A percentile compares a stretch with the other conserved stretches of the same genome.
Conservation (phyloP, 768 basidiomycete species). For the Tylopilus intermedius region DNA sequence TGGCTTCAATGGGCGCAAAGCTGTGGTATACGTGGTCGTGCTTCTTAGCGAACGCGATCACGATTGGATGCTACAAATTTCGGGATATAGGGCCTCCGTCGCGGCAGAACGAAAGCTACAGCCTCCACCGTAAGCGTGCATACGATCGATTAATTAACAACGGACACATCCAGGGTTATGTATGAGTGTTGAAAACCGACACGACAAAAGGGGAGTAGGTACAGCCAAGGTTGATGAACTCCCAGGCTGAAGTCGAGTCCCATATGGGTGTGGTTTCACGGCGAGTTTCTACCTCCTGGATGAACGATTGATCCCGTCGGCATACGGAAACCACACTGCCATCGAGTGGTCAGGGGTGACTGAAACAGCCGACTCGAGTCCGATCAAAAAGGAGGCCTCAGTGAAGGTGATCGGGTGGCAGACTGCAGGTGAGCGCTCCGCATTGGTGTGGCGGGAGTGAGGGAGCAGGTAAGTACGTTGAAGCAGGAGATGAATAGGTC, state of each 20-base stretch:
- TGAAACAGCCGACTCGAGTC: constrained; percentile 12
- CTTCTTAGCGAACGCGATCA: background rate
- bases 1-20: constrained; percentile 20
- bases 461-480: background rate
- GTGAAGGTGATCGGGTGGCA: constrained; percentile 20
- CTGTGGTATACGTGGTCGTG: constrained; percentile 17
- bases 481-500: background rate
- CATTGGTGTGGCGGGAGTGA: constrained; percentile 4
- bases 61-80: background rate
- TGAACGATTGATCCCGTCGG: background rate
- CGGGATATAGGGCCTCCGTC: background rate
- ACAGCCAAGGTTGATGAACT: background rate
- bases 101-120: background rate
- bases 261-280: background rate
- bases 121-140: background rate
- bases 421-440: constrained; percentile 14
- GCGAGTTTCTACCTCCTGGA: background rate
- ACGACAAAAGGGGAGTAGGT: background rate
- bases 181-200: background rate
- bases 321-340: constrained; percentile 8
- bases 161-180: background rate
- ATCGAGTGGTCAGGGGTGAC: too few relatives aligned
- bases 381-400: constrained; percentile 21
- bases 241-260: background rate
- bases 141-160: background rate